phyloP scores from a whole-genome alignment of 2,329 filamentous ascomycete species.

The Penicillium sp. region DNA sequence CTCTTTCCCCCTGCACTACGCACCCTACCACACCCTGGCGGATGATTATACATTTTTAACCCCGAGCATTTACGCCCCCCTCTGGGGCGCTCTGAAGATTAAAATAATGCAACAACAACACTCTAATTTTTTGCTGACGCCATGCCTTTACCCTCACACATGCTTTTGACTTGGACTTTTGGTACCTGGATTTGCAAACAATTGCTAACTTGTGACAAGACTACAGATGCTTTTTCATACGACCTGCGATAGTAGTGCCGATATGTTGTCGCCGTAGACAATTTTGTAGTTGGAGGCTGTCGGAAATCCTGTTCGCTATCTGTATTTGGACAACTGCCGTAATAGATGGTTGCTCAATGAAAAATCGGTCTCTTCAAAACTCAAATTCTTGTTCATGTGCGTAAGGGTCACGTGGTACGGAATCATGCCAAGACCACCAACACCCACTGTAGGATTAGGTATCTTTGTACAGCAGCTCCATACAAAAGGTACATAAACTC shows the following conservation, averaged over 20 bases:
- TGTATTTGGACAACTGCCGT: slow-evolving; percentile 4
- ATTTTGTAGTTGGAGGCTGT: slow-evolving; percentile 7
- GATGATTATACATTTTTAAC: slow-evolving; percentile 69
- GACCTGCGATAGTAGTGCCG: slow-evolving; percentile 5
- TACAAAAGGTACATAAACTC: background rate
- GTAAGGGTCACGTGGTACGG: background rate
- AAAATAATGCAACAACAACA: slow-evolving; percentile 60
- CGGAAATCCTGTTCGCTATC: slow-evolving; percentile 1
- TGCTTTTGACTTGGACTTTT: slow-evolving; percentile 7
- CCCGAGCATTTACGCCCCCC: slow-evolving; percentile 48
- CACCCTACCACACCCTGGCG: slow-evolving; percentile 26
- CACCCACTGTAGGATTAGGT: background rate
- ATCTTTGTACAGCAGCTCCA: background rate
- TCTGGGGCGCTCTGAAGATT: slow-evolving; percentile 51
- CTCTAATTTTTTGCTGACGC: slow-evolving; percentile 71
- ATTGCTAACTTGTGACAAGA: slow-evolving; percentile 21
- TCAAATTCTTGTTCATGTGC: background rate
- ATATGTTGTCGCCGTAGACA: slow-evolving; percentile 10
- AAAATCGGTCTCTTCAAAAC: background rate
- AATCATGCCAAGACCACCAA: background rate
- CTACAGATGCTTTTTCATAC: slow-evolving; percentile 11
- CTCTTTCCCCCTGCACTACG: background rate
- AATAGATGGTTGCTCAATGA: slow-evolving; percentile 9
- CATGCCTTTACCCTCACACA: slow-evolving; percentile 13
- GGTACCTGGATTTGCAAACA: slow-evolving; percentile 11